Conservation (phyloP, 139 green algal species). For the Eudorina sp. region DNA sequence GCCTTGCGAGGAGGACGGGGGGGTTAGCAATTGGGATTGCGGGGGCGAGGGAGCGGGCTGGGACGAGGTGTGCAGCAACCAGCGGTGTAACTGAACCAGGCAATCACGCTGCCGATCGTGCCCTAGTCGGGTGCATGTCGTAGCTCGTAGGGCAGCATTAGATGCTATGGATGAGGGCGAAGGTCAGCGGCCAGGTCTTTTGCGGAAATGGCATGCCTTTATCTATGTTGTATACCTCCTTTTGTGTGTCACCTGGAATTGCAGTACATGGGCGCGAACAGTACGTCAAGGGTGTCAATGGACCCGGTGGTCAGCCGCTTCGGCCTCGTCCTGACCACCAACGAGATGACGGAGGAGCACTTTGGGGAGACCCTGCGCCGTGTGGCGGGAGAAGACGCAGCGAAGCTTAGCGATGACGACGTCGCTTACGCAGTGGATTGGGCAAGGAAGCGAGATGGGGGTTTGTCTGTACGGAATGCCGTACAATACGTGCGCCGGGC, state of each 20-base stretch:
- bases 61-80: no score
- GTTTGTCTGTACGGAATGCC: conserved; percentile 7
- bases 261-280: conserved; percentile 59
- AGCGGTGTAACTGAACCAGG: no score
- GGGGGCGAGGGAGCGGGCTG: no score
- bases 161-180: no score
- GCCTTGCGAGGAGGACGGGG: background rate
- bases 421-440: conserved; percentile 18
- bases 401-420: conserved; percentile 2
- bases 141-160: no score
- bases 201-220: no score
- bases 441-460: conserved; percentile 18
- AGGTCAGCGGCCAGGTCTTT: no score
- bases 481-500: conserved; percentile 18
- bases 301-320: conserved; percentile 62
- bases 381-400: conserved; percentile 29
- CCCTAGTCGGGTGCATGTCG: no score
- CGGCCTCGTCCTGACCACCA: conserved; percentile 50
- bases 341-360: conserved; percentile 17
- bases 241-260: background rate
- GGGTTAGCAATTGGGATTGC: no score
- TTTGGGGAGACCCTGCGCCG: conserved; percentile 28
- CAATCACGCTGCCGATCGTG: no score
- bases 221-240: background rate
- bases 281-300: conserved; percentile 48